phyloP scores from a whole-genome alignment of 352 stramenopile species.

The Phytophthora fragariaefolia region DNA sequence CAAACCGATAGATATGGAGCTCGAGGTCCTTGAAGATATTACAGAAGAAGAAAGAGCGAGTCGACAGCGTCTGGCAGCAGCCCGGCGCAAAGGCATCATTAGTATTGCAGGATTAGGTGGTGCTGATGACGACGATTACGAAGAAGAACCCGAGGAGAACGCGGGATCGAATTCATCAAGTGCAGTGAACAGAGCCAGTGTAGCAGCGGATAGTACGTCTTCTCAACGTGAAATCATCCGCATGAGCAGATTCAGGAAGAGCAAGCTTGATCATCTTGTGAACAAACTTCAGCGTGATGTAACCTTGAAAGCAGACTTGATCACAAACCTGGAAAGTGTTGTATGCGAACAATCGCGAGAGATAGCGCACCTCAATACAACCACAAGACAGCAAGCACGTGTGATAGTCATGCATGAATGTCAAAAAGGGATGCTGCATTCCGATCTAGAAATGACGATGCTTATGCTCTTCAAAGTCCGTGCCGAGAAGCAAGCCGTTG shows the following conservation, averaged over 20 bases:
- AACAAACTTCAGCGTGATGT: constrained; percentile 66
- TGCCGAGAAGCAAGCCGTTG: constrained; percentile 20
- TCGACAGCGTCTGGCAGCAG: constrained; percentile 25
- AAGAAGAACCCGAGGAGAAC: background rate
- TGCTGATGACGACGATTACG: constrained; percentile 18
- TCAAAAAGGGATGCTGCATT: constrained; percentile 57
- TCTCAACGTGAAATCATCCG: constrained; percentile 42
- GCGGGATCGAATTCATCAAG: constrained; percentile 4
- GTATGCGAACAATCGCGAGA: constrained; percentile 65
- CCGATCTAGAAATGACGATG: constrained; percentile 53
- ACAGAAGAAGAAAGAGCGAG: constrained; percentile 41
- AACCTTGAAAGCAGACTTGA: constrained; percentile 49
- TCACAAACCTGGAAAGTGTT: constrained; percentile 56
- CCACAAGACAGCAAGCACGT: constrained; percentile 49
- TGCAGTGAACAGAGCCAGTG: constrained; percentile 4
- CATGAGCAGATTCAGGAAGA: constrained; percentile 75
- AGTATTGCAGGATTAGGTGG: constrained; percentile 7
- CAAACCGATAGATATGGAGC: constrained; percentile 61
- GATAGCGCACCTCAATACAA: constrained; percentile 47
- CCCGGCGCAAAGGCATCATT: constrained; percentile 33
- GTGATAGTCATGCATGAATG: constrained; percentile 50
- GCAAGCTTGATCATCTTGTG: constrained; percentile 67
- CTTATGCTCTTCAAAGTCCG: constrained; percentile 34
- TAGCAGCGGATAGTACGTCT: background rate
- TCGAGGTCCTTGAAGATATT: constrained; percentile 69